Conservation (phyloP, 306 rosid species). For the Cajanus cajan region DNA sequence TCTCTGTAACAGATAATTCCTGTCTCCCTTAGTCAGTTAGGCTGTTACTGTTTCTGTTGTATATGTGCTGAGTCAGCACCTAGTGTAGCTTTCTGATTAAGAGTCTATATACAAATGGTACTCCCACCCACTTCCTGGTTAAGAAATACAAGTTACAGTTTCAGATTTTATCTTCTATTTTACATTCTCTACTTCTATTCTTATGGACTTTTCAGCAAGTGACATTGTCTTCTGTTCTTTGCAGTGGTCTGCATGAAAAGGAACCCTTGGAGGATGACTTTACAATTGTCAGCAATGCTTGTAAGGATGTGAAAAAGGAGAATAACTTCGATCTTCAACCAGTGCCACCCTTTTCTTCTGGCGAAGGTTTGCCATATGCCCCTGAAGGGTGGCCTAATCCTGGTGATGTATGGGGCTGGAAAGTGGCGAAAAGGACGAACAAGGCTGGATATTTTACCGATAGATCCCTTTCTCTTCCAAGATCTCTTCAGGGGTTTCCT, state of each 20-base stretch:
- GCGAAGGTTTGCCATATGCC: conserved; percentile 81
- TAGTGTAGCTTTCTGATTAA: background rate
- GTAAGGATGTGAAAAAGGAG: conserved; percentile 15
- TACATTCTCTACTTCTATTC: too few relatives aligned
- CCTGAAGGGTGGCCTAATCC: conserved; percentile 73
- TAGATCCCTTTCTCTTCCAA: conserved; percentile 56
- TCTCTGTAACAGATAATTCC: background rate
- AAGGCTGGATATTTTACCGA: conserved; percentile 51
- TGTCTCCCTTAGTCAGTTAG: background rate
- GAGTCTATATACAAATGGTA: background rate
- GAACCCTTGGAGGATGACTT: conserved; percentile 33
- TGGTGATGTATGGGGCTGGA: conserved; percentile 69
- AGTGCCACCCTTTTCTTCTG: conserved; percentile 43
- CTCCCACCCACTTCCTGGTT: background rate
- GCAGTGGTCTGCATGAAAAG: background rate
- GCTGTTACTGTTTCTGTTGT: background rate
- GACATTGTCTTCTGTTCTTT: background rate
- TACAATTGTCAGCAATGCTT: conserved; percentile 32
- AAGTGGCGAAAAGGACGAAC: conserved; percentile 55
- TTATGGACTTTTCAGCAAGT: background rate
- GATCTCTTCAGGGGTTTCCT: conserved; percentile 28
- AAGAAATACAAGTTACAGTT: too few relatives aligned
- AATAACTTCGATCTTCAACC: conserved; percentile 35
- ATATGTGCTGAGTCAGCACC: background rate
- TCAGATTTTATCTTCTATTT: too few relatives aligned